phyloP scores from a whole-genome alignment of 176 grass and related monocot species.

The Triticum urartu region DNA sequence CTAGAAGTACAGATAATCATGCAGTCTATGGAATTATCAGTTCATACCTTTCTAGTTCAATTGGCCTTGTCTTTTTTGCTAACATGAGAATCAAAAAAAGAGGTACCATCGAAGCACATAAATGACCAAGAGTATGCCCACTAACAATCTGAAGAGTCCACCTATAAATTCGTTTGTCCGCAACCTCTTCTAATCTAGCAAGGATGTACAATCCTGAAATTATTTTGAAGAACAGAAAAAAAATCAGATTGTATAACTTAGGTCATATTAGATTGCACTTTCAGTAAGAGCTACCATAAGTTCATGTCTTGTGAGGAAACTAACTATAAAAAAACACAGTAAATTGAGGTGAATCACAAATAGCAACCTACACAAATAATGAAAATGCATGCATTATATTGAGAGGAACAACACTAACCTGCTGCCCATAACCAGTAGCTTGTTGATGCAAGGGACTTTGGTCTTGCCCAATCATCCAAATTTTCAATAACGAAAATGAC shows the following conservation, averaged over 20 bases:
- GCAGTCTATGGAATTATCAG: background rate
- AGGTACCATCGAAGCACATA: slow-evolving; percentile 82
- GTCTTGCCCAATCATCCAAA: slow-evolving; percentile 63
- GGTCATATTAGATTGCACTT: background rate
- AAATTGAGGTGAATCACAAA: background rate
- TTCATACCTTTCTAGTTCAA: slow-evolving; percentile 64
- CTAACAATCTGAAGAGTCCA: slow-evolving; percentile 65
- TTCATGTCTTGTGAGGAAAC: background rate
- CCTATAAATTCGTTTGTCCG: slow-evolving; percentile 65
- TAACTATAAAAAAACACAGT: background rate
- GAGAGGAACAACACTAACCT: slow-evolving; percentile 48
- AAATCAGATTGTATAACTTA: background rate
- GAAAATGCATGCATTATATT: background rate
- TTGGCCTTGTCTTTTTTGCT: slow-evolving; percentile 55
- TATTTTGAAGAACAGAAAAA: background rate
- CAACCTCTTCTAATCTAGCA: slow-evolving; percentile 78
- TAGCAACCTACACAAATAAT: slow-evolving; percentile 1
- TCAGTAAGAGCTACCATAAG: background rate
- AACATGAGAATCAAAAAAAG: slow-evolving; percentile 78
- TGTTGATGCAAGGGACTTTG: slow-evolving; percentile 64
- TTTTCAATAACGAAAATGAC: slow-evolving; percentile 90
- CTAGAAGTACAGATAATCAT: background rate
- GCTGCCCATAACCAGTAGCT: slow-evolving; percentile 88
- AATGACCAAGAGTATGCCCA: slow-evolving; percentile 84
- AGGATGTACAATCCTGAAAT: slow-evolving; percentile 82